phyloP scores from a whole-genome alignment of 331 rosid species.

The Malus hybrid region DNA sequence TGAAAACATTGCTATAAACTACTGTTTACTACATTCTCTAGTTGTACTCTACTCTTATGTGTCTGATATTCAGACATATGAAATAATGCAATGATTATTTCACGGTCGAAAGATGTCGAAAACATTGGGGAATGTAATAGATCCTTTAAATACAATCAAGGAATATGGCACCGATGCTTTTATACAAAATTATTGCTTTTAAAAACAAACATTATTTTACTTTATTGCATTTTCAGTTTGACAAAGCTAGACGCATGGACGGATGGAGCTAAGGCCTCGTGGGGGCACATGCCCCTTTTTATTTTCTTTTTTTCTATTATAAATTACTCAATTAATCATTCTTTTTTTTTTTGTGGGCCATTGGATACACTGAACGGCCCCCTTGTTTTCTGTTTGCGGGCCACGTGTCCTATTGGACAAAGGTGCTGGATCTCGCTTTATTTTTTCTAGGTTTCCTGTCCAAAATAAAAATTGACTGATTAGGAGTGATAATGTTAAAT shows the following conservation, averaged over 20 bases:
- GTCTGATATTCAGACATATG: not conserved
- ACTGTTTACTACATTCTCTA: not conserved
- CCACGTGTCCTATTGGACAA: no score
- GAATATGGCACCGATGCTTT: constrained; percentile 93
- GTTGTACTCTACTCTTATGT: not conserved
- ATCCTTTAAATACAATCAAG: constrained; percentile 79
- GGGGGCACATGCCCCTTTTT: no score
- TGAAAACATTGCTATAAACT: not conserved
- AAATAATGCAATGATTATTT: constrained; percentile 10
- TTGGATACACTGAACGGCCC: not conserved
- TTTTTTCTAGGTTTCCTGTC: no score
- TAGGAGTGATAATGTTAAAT: no score
- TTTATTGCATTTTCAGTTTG: no score
- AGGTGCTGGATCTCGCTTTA: no score
- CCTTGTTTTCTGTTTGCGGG: not conserved
- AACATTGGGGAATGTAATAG: constrained; percentile 83
- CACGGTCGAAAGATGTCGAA: constrained; percentile 98
- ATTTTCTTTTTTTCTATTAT: no score
- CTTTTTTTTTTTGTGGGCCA: no score
- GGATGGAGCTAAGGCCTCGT: no score
- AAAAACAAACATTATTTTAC: not conserved
- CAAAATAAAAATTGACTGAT: no score
- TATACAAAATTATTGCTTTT: not conserved
- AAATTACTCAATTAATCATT: no score
- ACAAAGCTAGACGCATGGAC: no score